Evolutionary conservation across 495 filamentous ascomycete species (phyloP), one percentile per base, ranked within the genome.

Genomic region (Penicillium parvum): DNA sequence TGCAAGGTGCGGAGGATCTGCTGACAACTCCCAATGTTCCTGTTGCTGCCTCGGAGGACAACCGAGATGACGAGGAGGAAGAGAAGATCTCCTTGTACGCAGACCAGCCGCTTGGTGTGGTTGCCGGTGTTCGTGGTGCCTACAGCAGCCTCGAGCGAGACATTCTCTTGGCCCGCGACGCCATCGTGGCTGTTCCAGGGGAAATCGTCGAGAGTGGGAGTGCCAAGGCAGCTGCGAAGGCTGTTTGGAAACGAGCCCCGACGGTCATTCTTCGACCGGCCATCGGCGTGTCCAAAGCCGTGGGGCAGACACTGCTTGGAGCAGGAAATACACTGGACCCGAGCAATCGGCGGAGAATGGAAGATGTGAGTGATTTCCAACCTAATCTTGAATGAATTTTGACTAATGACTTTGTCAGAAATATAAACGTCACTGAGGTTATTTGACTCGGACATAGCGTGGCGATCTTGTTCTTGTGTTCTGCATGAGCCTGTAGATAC

Each of bases 291-390:
- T 87, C 82, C 37, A 91, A 91, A 58, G 94, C 90, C 1, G 84
- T 96, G 15, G 85, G 89, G 5, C 85, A 92, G 65, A 87, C 90
- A 14, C 65, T 97, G 49, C 69, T 96, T 63, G 94, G 94, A 15
- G 90, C 90, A n/a, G 90, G 88, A 3, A 99, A 97, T 63, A 81
- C 86, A 32, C 60, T 97, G 53, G 94, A 99, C 66, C 86, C 84
- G 25, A 77, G 79, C 52, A 90, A 95, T 63, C 71, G 83, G 52
- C 78, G 86, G 53, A 78, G 84, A 56, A 79, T 92, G 48, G 91
- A 97, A 50, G 89, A 95, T 72, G 89, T 92, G 69, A 81, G 87
- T 70, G 26, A 7, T 19, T 21, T 23, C 4, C 14, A 22, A 3
- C 14, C 7, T 7, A 23, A 17, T 22, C 19, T 15, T 18, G 3